Conservation (phyloP, 225 moss, liverwort and hornwort genomes). For the Polytrichum formosum region DNA sequence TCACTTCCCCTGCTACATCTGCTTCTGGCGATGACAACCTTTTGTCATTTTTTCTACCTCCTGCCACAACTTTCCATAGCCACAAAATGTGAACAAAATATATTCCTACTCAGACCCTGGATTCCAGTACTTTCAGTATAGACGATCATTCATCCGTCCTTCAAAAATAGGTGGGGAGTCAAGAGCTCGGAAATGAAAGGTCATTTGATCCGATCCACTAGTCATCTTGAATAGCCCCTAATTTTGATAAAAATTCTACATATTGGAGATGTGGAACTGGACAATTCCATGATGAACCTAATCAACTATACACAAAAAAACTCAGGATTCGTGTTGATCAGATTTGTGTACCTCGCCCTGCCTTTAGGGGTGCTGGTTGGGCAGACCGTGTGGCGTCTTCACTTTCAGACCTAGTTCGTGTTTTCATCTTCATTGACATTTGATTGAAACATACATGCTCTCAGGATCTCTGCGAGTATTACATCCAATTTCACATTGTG, state of each 20-base stretch:
- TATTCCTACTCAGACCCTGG: no score
- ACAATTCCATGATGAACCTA: no score
- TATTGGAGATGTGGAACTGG: no score
- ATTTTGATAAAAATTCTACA: no score
- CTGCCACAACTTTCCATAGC: constrained; percentile 17
- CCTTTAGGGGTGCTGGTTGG: constrained; percentile 21
- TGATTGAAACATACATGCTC: no score
- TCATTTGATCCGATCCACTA: no score
- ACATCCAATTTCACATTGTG: no score
- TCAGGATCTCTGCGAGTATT: no score
- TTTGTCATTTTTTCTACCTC: constrained; percentile 40
- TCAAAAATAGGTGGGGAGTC: background rate
- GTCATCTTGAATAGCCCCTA: no score
- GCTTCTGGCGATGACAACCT: constrained; percentile 34
- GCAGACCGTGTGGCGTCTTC: constrained; percentile 32
- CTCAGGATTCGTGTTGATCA: no score
- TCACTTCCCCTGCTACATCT: constrained; percentile 30
- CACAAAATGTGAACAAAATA: background rate
- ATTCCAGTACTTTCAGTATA: background rate
- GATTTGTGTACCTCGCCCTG: constrained; percentile 33
- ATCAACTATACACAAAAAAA: background rate
- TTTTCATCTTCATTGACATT: constrained; percentile 37
- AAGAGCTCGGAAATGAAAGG: no score
- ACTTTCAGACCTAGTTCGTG: constrained; percentile 39
- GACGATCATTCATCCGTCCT: background rate